A percentile compares a stretch with the other conserved stretches of the same genome.
These are phyloP conservation scores for Leavenworthia alabamica DNA, from an alignment of 345 rosid genomes.

Conservation along the genomic window DNA sequence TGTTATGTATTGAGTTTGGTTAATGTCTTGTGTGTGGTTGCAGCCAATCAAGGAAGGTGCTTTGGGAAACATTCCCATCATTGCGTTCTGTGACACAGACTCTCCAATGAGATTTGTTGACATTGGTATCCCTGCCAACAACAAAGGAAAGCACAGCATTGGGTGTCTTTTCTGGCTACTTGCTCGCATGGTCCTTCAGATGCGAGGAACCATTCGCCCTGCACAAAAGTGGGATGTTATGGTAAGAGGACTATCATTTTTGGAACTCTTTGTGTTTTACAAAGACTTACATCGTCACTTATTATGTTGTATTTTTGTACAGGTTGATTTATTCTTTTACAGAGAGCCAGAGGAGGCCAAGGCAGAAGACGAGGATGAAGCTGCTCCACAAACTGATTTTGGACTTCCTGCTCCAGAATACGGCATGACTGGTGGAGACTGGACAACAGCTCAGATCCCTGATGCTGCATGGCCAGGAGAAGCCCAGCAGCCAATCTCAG, in stretches of 20 bases:
- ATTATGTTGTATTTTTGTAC: too few relatives aligned
- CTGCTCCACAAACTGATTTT: neutral
- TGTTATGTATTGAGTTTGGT: too few relatives aligned
- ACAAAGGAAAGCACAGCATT: constrained; percentile 90
- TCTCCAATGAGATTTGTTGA: constrained; percentile 84
- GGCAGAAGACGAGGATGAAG: constrained; percentile 45
- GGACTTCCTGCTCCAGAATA: constrained; percentile 34
- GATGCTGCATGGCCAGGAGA: constrained; percentile 52
- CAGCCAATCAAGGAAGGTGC: constrained; percentile 94
- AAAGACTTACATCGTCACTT: too few relatives aligned
- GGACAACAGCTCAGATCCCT: constrained; percentile 39
- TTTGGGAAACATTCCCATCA: constrained; percentile 81
- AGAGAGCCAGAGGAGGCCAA: constrained; percentile 62
- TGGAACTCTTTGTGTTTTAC: too few relatives aligned
- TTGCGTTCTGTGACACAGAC: constrained; percentile 87
- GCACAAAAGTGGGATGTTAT: constrained; percentile 74
- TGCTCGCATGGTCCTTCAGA: constrained; percentile 87
- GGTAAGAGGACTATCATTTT: too few relatives aligned
- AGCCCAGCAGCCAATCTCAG: constrained; percentile 41
- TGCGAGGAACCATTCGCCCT: constrained; percentile 77
- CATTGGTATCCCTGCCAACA: constrained; percentile 85
- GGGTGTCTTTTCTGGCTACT: constrained; percentile 86
- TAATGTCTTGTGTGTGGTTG: constrained; percentile 11
- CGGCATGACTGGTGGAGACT: constrained; percentile 36
- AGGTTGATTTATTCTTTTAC: constrained; percentile 68